Percentiles rank a stretch among this genome's conserved stretches.
Conservation (phyloP, 208 protist species). For the Trypanosoma vivax region DNA sequence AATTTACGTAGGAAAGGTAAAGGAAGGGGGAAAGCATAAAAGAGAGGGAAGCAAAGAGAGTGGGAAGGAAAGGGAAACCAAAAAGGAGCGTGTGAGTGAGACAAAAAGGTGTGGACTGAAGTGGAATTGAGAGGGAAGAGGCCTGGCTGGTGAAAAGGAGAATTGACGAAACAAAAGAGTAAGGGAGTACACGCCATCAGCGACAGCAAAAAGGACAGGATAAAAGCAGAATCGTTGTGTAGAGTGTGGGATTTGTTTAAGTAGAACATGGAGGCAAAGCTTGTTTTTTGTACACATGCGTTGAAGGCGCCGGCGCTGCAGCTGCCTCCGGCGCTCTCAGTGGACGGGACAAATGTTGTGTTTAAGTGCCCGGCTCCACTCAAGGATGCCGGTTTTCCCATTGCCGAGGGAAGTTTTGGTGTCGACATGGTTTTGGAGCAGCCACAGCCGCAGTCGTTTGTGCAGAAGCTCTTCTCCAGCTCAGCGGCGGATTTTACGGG, state of each 20-base stretch:
- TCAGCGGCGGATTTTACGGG: constrained; percentile 46
- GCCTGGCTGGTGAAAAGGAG: neutral
- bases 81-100: neutral
- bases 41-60: neutral
- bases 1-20: neutral
- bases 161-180: neutral
- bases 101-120: neutral
- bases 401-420: constrained; percentile 50
- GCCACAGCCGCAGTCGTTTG: constrained; percentile 28
- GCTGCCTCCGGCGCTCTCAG: constrained; percentile 29
- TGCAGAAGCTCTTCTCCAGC: constrained; percentile 27
- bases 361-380: constrained; percentile 56
- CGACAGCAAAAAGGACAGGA: too few species aligned
- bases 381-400: constrained; percentile 62
- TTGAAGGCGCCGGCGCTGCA: constrained; percentile 24
- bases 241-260: neutral
- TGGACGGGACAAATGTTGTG: constrained; percentile 37
- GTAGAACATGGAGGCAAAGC: constrained; percentile 52
- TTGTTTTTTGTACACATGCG: constrained; percentile 65
- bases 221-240: neutral
- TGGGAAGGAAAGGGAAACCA: constrained; percentile 1
- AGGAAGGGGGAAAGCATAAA: neutral
- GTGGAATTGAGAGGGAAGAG: neutral
- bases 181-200: too few species aligned
- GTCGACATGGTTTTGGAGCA: constrained; percentile 49